Conservation (phyloP, 1,284 basidiomycete genomes). For the Schizopora paradoxa region DNA sequence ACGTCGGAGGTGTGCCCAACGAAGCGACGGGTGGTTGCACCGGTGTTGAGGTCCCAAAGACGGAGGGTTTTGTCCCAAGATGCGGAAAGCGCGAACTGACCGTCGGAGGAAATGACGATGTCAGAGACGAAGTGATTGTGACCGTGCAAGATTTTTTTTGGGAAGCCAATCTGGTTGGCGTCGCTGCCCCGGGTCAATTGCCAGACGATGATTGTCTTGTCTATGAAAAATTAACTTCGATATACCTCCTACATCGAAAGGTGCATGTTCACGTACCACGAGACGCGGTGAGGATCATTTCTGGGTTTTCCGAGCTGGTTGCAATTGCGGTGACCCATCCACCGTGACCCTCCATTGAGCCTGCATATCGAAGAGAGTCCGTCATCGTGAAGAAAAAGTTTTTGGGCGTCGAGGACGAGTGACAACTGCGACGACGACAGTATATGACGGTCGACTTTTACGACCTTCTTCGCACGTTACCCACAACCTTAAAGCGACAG, state of each 20-base stretch:
- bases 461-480: no score
- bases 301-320: slow-evolving; percentile 93
- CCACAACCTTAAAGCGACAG: no score
- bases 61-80: slow-evolving; percentile 99
- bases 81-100: slow-evolving; percentile 98
- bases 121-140: slow-evolving; percentile 99
- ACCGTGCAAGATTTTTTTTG: slow-evolving; percentile 95
- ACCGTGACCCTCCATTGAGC: slow-evolving; percentile 91
- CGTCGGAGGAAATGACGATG: slow-evolving; percentile 97
- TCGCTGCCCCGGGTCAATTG: slow-evolving; percentile 95
- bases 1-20: slow-evolving; percentile 99
- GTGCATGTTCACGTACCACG: slow-evolving; percentile 59
- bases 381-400: no score
- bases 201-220: slow-evolving; percentile 99
- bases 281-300: slow-evolving; percentile 96
- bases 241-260: not conserved
- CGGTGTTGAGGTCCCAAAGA: slow-evolving; percentile 98
- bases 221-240: slow-evolving; percentile 36
- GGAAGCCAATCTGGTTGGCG: slow-evolving; percentile 81
- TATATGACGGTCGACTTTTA: no score
- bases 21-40: slow-evolving; percentile 91
- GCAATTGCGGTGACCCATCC: slow-evolving; percentile 97
- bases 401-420: no score
- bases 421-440: no score
- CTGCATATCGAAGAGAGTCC: slow-evolving; percentile 88